Evolutionary conservation across 805 yeast species (phyloP).

Genomic region (Naumovozyma dairenensis): DNA sequence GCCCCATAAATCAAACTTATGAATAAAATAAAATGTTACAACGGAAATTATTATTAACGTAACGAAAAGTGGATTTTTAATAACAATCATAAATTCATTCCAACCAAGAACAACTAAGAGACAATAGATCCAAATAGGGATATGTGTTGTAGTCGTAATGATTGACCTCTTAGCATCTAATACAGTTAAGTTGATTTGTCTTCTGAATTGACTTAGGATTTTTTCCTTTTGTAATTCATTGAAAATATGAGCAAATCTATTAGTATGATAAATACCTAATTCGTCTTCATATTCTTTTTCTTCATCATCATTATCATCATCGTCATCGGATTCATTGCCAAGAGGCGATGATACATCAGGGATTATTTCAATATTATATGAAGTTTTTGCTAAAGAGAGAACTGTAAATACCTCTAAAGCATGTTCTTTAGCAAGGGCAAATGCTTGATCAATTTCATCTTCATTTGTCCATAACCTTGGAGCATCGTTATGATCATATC

Average conservation of each 20-base stretch:
- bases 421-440: conserved; percentile 49
- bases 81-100: conserved; percentile 86
- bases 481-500: conserved; percentile 72
- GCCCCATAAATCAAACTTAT: conserved; percentile 61
- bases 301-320: conserved; percentile 23
- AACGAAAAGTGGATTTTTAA: conserved; percentile 79
- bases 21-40: conserved; percentile 58
- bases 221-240: conserved; percentile 46
- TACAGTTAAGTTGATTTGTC: conserved; percentile 67
- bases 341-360: conserved; percentile 46
- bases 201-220: conserved; percentile 51
- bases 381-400: conserved; percentile 43
- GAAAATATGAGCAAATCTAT: conserved; percentile 48
- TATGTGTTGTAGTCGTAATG: conserved; percentile 62
- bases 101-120: conserved; percentile 75
- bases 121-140: conserved; percentile 75
- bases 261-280: conserved; percentile 33
- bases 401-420: conserved; percentile 53
- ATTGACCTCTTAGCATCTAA: conserved; percentile 85
- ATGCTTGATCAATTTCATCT: conserved; percentile 60
- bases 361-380: conserved; percentile 44
- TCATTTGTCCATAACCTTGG: conserved; percentile 76
- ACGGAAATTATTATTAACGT: conserved; percentile 46
- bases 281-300: conserved; percentile 28
- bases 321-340: conserved; percentile 26